These are phyloP conservation scores for Vigna trinervia DNA, from an alignment of 306 rosid genomes.

Conservation along the genomic window DNA sequence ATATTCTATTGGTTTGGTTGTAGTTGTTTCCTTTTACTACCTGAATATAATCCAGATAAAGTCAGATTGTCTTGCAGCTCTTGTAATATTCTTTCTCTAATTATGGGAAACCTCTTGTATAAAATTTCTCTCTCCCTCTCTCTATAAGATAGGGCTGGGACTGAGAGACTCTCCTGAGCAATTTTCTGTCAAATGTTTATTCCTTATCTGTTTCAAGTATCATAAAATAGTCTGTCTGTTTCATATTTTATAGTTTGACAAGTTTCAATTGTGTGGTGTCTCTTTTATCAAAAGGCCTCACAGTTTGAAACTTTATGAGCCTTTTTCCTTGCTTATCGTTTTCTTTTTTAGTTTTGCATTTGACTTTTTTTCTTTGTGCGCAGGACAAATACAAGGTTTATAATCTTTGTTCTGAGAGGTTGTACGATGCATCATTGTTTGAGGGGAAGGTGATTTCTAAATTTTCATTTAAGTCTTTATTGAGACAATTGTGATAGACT, in stretches of 20 bases:
- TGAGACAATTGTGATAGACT: constrained; percentile 27
- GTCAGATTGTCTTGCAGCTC: not conserved
- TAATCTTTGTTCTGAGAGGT: constrained; percentile 97
- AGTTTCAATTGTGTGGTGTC: constrained; percentile 3
- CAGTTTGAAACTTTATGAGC: constrained; percentile 6
- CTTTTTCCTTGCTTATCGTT: constrained; percentile 17
- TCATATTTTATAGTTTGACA: constrained; percentile 17
- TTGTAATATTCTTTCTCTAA: not conserved
- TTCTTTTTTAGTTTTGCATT: constrained; percentile 35
- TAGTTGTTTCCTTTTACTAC: not conserved
- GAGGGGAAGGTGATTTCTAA: constrained; percentile 89
- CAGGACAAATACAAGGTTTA: constrained; percentile 97
- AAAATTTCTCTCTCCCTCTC: not conserved
- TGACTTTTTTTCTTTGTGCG: constrained; percentile 46
- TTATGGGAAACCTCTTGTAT: not conserved
- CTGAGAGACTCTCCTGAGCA: not conserved
- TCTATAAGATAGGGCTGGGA: not conserved
- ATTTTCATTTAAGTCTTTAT: constrained; percentile 32
- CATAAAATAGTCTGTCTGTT: constrained; percentile 28
- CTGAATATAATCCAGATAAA: too few relatives aligned
- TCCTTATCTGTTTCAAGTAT: not conserved
- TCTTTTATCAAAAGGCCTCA: constrained; percentile 25
- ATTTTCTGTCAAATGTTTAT: not conserved
- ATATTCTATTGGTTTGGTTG: not conserved
- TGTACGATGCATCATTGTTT: constrained; percentile 92